Evolutionary conservation across 495 filamentous ascomycete species (phyloP).

Genomic region (Xylaria palmicola): DNA sequence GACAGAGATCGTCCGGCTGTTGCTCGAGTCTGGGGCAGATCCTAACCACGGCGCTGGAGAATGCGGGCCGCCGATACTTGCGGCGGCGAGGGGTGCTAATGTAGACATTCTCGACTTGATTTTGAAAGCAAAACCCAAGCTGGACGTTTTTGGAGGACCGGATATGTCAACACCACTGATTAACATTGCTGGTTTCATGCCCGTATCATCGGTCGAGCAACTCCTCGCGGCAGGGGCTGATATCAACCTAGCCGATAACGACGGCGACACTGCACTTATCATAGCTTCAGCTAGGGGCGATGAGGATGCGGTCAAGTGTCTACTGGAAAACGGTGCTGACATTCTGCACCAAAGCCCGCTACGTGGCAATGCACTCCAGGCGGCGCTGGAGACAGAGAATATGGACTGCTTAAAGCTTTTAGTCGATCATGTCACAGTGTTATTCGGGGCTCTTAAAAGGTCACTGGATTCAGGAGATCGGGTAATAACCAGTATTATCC

Average conservation of each 20-base stretch:
- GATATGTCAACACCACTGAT: conserved; percentile 27
- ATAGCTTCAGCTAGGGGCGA: conserved; percentile 26
- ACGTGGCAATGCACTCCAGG: conserved; percentile 23
- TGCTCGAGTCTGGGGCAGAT: conserved; percentile 32
- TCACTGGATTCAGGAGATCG: conserved; percentile 27
- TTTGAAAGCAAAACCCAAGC: conserved; percentile 24
- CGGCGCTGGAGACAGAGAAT: conserved; percentile 16
- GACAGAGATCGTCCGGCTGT: conserved; percentile 29
- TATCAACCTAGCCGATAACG: conserved; percentile 30
- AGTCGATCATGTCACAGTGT: conserved; percentile 21
- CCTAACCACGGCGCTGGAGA: conserved; percentile 28
- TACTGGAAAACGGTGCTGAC: conserved; percentile 28
- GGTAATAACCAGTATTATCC: conserved; percentile 23
- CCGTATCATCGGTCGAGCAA: conserved; percentile 22
- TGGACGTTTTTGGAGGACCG: conserved; percentile 24
- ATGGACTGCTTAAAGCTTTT: conserved; percentile 20
- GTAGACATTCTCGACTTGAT: conserved; percentile 30
- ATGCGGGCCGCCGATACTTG: conserved; percentile 30
- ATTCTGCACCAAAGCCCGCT: conserved; percentile 29
- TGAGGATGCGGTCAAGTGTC: conserved; percentile 25
- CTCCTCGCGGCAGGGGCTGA: conserved; percentile 33
- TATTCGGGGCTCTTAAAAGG: conserved; percentile 23
- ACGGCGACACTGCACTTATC: conserved; percentile 36
- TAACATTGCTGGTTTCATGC: conserved; percentile 27
- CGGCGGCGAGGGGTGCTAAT: conserved; percentile 25